A percentile compares a stretch with the other conserved stretches of the same genome.
phyloP scores from a whole-genome alignment of 441 rosid genomes.

The Adansonia grandidieri region DNA sequence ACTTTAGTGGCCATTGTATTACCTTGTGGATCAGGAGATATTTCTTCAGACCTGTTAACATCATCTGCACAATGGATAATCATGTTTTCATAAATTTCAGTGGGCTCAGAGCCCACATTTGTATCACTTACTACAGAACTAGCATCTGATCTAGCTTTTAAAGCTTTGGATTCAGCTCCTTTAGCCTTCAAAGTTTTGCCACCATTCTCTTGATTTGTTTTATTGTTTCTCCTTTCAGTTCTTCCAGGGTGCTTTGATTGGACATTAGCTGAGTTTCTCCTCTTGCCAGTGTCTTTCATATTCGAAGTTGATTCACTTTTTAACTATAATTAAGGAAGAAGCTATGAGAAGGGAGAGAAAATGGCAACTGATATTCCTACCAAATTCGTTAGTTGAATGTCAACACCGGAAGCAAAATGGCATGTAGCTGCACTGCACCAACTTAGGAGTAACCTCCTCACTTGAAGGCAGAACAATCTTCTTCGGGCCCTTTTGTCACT shows the following conservation, averaged over 20 bases:
- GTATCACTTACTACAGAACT: constrained; percentile 47
- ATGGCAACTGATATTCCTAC: constrained; percentile 4
- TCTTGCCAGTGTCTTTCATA: constrained; percentile 64
- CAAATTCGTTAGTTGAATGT: constrained; percentile 2
- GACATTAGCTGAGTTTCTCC: constrained; percentile 41
- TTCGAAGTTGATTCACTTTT: constrained; percentile 26
- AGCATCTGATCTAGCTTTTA: constrained; percentile 40
- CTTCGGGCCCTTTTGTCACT: not conserved
- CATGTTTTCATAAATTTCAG: constrained; percentile 55
- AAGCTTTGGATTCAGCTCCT: constrained; percentile 44
- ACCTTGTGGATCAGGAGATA: constrained; percentile 40
- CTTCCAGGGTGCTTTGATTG: constrained; percentile 49
- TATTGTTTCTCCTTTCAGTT: constrained; percentile 45
- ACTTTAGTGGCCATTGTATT: constrained; percentile 25
- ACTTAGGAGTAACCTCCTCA: constrained; percentile 12
- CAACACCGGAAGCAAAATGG: not conserved
- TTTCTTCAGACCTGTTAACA: constrained; percentile 54
- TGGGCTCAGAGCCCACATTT: constrained; percentile 49
- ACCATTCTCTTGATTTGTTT: constrained; percentile 40
- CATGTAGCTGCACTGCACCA: constrained; percentile 18
- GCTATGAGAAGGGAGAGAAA: constrained; percentile 22
- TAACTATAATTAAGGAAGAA: constrained; percentile 32
- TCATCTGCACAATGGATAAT: constrained; percentile 63
- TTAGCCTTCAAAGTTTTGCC: constrained; percentile 38
- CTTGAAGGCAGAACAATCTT: constrained; percentile 15